Percentiles rank a stretch among this genome's conserved stretches.
Evolutionary conservation across 495 filamentous ascomycete species (phyloP).

Genomic region (Penicillium salamii): DNA sequence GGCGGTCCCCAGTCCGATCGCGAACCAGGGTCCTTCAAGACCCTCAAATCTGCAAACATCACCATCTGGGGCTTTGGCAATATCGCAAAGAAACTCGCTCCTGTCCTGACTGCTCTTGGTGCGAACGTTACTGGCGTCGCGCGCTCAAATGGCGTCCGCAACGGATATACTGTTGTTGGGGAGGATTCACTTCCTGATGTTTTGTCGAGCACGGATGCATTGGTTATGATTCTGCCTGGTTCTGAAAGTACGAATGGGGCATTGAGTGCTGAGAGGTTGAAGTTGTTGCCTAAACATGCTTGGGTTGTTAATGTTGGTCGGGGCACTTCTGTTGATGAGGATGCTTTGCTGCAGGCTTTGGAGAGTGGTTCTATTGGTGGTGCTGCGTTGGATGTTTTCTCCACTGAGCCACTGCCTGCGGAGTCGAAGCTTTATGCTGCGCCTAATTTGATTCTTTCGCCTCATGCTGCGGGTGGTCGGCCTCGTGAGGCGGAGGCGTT

Average conservation of each 20-base stretch:
- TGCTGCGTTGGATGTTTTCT: conserved; percentile 66
- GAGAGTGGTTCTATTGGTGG: conserved; percentile 50
- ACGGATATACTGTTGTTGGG: conserved; percentile 43
- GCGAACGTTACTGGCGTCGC: conserved; percentile 26
- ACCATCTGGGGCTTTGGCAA: conserved; percentile 34
- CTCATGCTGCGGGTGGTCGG: conserved; percentile 66
- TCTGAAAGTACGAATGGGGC: conserved; percentile 23
- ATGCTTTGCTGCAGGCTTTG: conserved; percentile 61
- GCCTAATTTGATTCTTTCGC: conserved; percentile 56
- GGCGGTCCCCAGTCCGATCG: conserved; percentile 46
- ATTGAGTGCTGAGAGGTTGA: conserved; percentile 23
- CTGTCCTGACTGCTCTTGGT: conserved; percentile 24
- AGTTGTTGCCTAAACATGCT: conserved; percentile 50
- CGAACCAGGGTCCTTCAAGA: conserved; percentile 52
- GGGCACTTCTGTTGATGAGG: conserved; percentile 66
- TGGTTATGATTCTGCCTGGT: conserved; percentile 31
- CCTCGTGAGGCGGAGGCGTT: conserved; percentile 50
- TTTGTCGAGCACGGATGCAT: conserved; percentile 25
- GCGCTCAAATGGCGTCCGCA: conserved; percentile 22
- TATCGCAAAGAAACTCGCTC: conserved; percentile 32
- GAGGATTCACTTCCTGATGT: conserved; percentile 30
- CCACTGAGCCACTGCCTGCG: conserved; percentile 46
- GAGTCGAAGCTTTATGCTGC: conserved; percentile 50
- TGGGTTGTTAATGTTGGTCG: conserved; percentile 70
- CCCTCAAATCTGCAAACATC: conserved; percentile 46